Conservation (phyloP, 108 stramenopile species). For the Nannochloropsis granulata region DNA sequence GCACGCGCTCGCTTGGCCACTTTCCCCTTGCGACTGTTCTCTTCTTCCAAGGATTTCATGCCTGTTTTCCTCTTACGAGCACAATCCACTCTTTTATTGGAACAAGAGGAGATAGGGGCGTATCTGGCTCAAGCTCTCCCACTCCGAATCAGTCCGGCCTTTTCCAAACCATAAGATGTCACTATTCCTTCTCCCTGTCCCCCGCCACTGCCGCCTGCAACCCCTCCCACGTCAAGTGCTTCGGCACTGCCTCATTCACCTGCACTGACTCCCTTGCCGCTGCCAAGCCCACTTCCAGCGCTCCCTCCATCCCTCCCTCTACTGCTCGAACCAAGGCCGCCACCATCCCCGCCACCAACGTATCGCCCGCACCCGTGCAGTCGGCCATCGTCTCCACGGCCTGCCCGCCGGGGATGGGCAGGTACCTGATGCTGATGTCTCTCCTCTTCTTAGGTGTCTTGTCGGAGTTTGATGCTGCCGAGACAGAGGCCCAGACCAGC, state of each 20-base stretch:
- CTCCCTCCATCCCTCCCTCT: background rate
- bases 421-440: background rate
- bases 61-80: too few relatives aligned
- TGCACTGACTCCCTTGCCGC: background rate
- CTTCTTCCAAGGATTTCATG: too few relatives aligned
- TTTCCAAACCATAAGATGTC: too few relatives aligned
- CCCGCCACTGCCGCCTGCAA: background rate
- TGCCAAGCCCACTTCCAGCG: background rate
- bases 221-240: background rate
- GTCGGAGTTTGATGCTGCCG: background rate
- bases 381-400: background rate
- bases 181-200: too few relatives aligned
- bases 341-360: conserved; percentile 15
- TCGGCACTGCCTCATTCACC: background rate
- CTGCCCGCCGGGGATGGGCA: background rate
- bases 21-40: too few relatives aligned
- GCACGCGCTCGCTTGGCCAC: too few relatives aligned
- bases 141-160: too few relatives aligned
- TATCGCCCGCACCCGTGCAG: conserved; percentile 20
- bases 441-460: background rate
- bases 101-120: too few relatives aligned
- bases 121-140: too few relatives aligned
- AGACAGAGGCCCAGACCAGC: background rate
- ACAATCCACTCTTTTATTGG: too few relatives aligned
- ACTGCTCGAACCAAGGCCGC: background rate